Conservation (phyloP, 352 stramenopile species). For the Aphanomyces cochlioides region DNA sequence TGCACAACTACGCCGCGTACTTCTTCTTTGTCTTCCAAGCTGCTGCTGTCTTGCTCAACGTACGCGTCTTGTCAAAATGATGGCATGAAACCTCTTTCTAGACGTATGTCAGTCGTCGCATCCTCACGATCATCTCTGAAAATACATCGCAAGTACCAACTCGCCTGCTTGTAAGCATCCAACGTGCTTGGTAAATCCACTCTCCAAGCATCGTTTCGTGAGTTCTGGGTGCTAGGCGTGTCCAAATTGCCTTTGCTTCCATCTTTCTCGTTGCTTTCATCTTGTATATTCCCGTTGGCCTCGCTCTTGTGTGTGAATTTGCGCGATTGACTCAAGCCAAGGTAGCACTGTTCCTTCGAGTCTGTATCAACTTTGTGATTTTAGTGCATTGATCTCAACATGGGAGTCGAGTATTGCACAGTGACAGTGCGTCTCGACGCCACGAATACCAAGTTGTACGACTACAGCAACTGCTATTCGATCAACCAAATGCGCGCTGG, state of each 20-base stretch:
- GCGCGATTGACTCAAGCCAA: constrained; percentile 40
- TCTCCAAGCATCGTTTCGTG: too few species aligned
- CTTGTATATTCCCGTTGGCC: constrained; percentile 56
- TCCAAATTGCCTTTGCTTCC: constrained; percentile 40
- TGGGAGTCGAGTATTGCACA: constrained; percentile 61
- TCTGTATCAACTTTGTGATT: constrained; percentile 10
- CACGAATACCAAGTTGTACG: constrained; percentile 63
- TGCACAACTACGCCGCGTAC: constrained; percentile 47
- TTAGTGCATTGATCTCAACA: constrained; percentile 50
- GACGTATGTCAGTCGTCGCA: constrained; percentile 58
- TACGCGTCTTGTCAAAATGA: constrained; percentile 30
- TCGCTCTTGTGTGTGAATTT: constrained; percentile 41
- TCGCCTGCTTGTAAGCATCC: not conserved
- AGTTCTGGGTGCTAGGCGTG: constrained; percentile 8
- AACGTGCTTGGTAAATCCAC: constrained; percentile 17
- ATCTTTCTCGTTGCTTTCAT: constrained; percentile 58
- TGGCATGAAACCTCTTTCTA: constrained; percentile 14
- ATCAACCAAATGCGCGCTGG: constrained; percentile 58
- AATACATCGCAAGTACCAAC: not conserved
- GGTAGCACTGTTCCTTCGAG: not conserved
- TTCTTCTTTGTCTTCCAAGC: constrained; percentile 61
- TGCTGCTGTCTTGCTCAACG: constrained; percentile 48
- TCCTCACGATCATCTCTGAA: constrained; percentile 28
- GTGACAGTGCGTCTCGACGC: constrained; percentile 51
- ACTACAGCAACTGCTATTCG: constrained; percentile 48